These are phyloP conservation scores for Halenospora varia DNA, from an alignment of 495 filamentous ascomycete genomes.

Conservation along the genomic window DNA sequence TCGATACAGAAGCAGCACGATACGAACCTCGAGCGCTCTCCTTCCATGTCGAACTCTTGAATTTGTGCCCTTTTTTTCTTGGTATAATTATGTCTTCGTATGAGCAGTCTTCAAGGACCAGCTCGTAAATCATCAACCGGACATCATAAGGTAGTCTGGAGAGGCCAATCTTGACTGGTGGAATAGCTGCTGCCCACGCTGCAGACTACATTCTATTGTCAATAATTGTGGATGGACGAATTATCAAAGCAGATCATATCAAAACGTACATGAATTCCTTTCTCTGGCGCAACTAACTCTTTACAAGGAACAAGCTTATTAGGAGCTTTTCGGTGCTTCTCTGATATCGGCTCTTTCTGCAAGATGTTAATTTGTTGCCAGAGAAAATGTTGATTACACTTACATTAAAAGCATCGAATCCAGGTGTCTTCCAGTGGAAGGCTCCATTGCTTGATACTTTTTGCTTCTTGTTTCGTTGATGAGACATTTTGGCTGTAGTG, in stretches of 20 bases:
- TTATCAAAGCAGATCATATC: background rate
- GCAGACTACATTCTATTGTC: too few species aligned
- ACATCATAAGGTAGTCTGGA: background rate
- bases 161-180: background rate
- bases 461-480: background rate
- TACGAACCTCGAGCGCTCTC: background rate
- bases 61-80: background rate
- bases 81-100: background rate
- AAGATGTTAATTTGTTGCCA: background rate
- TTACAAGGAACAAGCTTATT: background rate
- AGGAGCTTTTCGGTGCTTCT: background rate
- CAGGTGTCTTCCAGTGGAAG: background rate
- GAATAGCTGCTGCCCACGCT: background rate
- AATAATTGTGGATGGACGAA: too few species aligned
- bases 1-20: background rate
- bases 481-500: background rate
- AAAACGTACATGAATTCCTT: background rate
- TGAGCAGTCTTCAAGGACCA: background rate
- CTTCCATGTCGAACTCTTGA: background rate
- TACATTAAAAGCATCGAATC: background rate
- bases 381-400: background rate
- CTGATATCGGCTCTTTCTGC: background rate
- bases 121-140: background rate
- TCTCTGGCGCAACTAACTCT: background rate
- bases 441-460: background rate